Percentiles rank a stretch among this genome's conserved stretches.
These are phyloP conservation scores for Aspergillus nidulans DNA, from an alignment of 495 filamentous ascomycete species.

Conservation along the genomic window DNA sequence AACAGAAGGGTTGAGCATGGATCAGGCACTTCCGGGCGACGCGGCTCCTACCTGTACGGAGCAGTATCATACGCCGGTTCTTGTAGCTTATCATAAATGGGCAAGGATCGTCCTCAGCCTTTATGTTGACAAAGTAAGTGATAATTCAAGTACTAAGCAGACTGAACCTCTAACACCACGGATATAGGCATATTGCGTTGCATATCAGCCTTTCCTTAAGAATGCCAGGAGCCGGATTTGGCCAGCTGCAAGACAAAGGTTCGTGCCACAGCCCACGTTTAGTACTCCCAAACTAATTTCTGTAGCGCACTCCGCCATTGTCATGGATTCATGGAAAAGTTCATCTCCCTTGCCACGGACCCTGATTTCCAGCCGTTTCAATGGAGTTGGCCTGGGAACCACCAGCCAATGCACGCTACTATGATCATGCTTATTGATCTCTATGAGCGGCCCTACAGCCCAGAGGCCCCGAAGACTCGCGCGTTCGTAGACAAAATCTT, in stretches of 20 bases:
- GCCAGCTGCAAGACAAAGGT: constrained; percentile 51
- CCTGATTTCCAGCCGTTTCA: constrained; percentile 52
- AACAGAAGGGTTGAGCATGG: constrained; percentile 20
- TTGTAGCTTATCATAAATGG: constrained; percentile 46
- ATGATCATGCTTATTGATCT: constrained; percentile 58
- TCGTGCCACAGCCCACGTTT: neutral
- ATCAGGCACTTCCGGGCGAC: constrained; percentile 35
- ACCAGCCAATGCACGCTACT: constrained; percentile 54
- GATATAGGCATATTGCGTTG: constrained; percentile 45
- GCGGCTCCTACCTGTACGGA: constrained; percentile 35
- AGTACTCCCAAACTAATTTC: constrained; percentile 8
- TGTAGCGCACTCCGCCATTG: constrained; percentile 49
- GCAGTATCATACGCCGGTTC: constrained; percentile 42
- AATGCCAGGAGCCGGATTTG: constrained; percentile 53
- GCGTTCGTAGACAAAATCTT: constrained; percentile 51
- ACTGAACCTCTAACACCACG: neutral
- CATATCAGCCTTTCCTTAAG: constrained; percentile 54
- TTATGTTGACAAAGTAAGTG: constrained; percentile 42
- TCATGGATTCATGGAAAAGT: constrained; percentile 53
- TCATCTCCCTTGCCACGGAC: constrained; percentile 48
- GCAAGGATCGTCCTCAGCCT: constrained; percentile 41
- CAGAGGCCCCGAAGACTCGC: constrained; percentile 44
- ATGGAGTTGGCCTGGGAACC: constrained; percentile 57
- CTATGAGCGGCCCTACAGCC: constrained; percentile 46
- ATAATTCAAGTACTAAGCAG: neutral